Evolutionary conservation across 1,139 yeast genomes (phyloP).

Genomic region (Nakaseomyces bracarensis): DNA sequence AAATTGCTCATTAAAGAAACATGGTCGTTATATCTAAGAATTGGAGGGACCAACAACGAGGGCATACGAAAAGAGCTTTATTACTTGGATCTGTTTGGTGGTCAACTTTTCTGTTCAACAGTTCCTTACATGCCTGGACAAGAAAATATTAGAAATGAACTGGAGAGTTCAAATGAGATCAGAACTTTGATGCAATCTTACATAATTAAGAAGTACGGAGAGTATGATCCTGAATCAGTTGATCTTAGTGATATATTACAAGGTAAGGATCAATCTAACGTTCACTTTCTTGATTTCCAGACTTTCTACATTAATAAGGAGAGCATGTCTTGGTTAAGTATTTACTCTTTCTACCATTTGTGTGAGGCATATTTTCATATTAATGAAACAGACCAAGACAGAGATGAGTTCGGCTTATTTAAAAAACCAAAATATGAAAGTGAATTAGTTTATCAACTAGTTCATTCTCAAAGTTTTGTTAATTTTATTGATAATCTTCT

Average conservation of each 20-base stretch:
- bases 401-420: conserved; percentile 11
- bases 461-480: background rate
- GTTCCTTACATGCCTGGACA: conserved; percentile 19
- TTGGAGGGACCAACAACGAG: conserved; percentile 17
- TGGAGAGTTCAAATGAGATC: background rate
- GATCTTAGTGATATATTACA: background rate
- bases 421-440: conserved; percentile 19
- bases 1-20: conserved; percentile 15
- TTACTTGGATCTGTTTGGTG: conserved; percentile 19
- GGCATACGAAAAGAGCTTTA: conserved; percentile 18
- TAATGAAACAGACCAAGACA: background rate
- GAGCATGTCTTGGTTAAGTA: background rate
- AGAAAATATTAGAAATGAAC: conserved; percentile 6
- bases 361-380: conserved; percentile 3
- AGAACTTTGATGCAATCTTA: background rate
- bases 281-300: background rate
- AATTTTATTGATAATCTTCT: background rate
- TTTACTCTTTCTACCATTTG: background rate
- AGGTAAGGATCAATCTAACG: background rate
- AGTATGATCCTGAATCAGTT: background rate
- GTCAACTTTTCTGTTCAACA: conserved; percentile 18
- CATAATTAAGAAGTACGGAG: background rate
- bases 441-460: conserved; percentile 7
- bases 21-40: conserved; percentile 16
- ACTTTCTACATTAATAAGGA: background rate